Conservation (phyloP, 108 stramenopile species). For the Cyclotella distinguenda region DNA sequence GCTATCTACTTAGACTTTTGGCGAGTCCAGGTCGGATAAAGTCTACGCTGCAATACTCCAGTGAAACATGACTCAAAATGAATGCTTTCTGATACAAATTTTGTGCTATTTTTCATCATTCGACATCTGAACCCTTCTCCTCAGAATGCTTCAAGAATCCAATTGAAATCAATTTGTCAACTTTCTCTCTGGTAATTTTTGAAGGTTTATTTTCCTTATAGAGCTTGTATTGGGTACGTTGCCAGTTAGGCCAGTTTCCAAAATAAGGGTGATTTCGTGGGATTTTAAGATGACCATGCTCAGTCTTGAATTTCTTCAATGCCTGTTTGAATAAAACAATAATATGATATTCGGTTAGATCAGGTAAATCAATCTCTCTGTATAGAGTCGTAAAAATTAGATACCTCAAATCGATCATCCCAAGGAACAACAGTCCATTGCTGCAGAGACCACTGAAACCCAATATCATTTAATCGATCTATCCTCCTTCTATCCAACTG, state of each 20-base stretch:
- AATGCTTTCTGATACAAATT: too few relatives aligned
- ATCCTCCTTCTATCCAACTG: slow-evolving; percentile 31
- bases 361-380: too few relatives aligned
- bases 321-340: not conserved
- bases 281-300: slow-evolving; percentile 41
- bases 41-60: too few relatives aligned
- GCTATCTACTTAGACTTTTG: too few relatives aligned
- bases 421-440: slow-evolving; percentile 37
- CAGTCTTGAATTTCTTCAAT: slow-evolving; percentile 33
- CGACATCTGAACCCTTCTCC: too few relatives aligned
- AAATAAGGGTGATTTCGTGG: slow-evolving; percentile 40
- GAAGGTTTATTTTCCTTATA: slow-evolving; percentile 40
- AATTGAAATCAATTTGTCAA: slow-evolving; percentile 48
- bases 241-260: slow-evolving; percentile 54
- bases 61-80: too few relatives aligned
- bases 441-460: slow-evolving; percentile 42
- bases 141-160: slow-evolving; percentile 48
- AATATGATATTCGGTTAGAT: too few relatives aligned
- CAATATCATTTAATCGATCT: slow-evolving; percentile 41
- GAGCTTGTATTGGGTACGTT: slow-evolving; percentile 52
- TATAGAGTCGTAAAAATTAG: too few relatives aligned
- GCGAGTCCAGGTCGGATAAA: too few relatives aligned
- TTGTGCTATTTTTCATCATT: too few relatives aligned
- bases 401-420: slow-evolving; percentile 51
- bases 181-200: slow-evolving; percentile 51